These are phyloP conservation scores for Cetraspora pellucida DNA, from an alignment of 192 early-diverging fungal species.

Conservation along the genomic window DNA sequence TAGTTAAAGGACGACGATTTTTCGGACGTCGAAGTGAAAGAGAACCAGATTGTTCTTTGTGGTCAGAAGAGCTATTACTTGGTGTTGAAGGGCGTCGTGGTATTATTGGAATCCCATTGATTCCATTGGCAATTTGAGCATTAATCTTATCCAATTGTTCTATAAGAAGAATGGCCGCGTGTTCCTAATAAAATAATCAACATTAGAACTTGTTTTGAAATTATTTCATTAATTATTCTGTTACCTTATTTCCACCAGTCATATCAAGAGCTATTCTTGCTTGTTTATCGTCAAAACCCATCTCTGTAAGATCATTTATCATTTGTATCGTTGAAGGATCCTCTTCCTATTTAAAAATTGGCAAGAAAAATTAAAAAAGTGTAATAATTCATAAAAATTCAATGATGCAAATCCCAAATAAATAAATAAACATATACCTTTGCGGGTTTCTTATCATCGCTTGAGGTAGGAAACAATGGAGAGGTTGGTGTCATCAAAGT, in stretches of 20 bases:
- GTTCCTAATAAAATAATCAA: conserved; percentile 48
- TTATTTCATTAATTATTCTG: not conserved
- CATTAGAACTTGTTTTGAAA: not conserved
- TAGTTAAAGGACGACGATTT: not conserved
- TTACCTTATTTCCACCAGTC: conserved; percentile 56
- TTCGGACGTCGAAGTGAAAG: conserved; percentile 8
- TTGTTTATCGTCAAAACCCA: conserved; percentile 67
- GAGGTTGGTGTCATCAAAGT: conserved; percentile 14
- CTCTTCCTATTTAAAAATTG: conserved; percentile 23
- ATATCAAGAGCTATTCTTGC: conserved; percentile 65
- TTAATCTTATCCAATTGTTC: conserved; percentile 61
- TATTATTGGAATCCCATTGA: too few species aligned
- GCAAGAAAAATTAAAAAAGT: too few species aligned
- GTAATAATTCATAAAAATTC: too few species aligned
- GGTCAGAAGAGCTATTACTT: conserved; percentile 9
- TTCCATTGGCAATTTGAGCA: conserved; percentile 40
- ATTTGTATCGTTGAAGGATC: conserved; percentile 40
- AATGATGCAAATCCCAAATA: too few species aligned
- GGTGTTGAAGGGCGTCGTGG: conserved; percentile 29
- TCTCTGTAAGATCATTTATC: conserved; percentile 47
- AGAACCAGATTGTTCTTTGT: not conserved
- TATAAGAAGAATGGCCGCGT: conserved; percentile 58
- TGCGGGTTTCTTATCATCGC: conserved; percentile 20
- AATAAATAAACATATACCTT: too few species aligned
- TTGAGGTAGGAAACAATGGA: not conserved